Evolutionary conservation across 164 flowering plant species (phyloP), one percentile per base, ranked within the genome.

Genomic region (Santalum album): DNA sequence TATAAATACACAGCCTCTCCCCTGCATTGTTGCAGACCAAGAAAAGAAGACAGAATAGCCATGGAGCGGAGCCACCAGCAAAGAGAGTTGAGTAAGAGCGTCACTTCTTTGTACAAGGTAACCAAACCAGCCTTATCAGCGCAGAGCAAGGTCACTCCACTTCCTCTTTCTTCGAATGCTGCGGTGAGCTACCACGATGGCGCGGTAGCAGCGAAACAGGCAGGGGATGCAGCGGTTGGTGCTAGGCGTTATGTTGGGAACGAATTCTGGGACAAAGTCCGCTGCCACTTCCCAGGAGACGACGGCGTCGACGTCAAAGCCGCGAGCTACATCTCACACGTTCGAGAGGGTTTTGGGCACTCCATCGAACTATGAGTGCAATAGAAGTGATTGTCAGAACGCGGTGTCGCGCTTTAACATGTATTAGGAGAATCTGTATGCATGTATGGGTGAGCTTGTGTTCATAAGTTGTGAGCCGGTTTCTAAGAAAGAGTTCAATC

Each of bases 241-340:
- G 1, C 16, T 1, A 36, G 40, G 16, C 15, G 2, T 36, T 19
- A 17, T 15, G 14, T 45, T 20, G 19, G n/a, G 24, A 22, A 45
- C 7, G 24, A 18, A 12, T 45, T 22, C 14, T 18, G 21, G 19
- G 19, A 45, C 7, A 18, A 21, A 17, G 21, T 45, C 25, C n/a
- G 25, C 19, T 10, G 17, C 52, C 7, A 22, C 9, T 25, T 14
- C 34, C 10, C 5, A 1, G 52, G 24, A 24, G 56, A 63, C 6
- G 61, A 52, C 27, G n/a, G 19, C 44, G 59, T 53, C 0, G 63
- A 64, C 29, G 63, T 24, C 36, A 64, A 26, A 34, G 68, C 68
- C 46, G 54, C 42, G 32, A 53, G 51, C 29, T 64, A 47, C 25
- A 65, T 65, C 10, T 40, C 40, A 20, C 2, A 6, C 20, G 64